Percentiles rank a stretch among this genome's conserved stretches.
phyloP scores from a whole-genome alignment of 2,329 filamentous ascomycete genomes.

The Pseudogymnoascus sp. region DNA sequence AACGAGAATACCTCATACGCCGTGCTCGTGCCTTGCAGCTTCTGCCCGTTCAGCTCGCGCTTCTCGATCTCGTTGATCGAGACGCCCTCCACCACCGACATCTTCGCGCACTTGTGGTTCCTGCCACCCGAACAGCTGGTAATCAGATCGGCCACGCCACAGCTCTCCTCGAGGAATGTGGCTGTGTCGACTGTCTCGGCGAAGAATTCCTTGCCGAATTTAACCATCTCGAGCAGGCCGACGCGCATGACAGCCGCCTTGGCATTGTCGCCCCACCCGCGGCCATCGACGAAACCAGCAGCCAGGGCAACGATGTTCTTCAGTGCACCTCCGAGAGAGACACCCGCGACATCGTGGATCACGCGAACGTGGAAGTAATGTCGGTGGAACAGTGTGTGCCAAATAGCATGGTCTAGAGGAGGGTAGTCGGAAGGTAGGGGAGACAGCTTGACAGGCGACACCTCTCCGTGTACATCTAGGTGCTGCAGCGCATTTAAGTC shows the following conservation, averaged over 20 bases:
- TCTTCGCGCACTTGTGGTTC: constrained; percentile 90
- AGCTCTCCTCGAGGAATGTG: constrained; percentile 96
- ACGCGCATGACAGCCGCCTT: constrained; percentile 98
- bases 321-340: constrained; percentile 85
- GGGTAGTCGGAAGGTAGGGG: constrained; percentile 77
- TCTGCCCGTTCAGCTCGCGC: constrained; percentile 89
- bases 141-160: constrained; percentile 90
- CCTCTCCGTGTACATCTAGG: constrained; percentile 60
- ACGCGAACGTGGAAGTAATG: constrained; percentile 97
- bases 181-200: constrained; percentile 67
- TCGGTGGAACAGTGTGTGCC: constrained; percentile 84
- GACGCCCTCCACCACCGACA: constrained; percentile 71
- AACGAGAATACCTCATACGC: constrained; percentile 88
- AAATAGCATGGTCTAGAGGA: constrained; percentile 73
- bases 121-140: constrained; percentile 87
- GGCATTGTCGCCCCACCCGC: constrained; percentile 96
- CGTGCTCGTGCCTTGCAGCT: constrained; percentile 88
- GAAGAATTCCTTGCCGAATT: constrained; percentile 92
- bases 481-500: constrained; percentile 51
- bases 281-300: constrained; percentile 88
- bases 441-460: constrained; percentile 62
- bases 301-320: constrained; percentile 96
- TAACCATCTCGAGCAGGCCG: constrained; percentile 91
- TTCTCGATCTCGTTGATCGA: constrained; percentile 81
- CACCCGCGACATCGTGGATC: constrained; percentile 90